phyloP scores from a whole-genome alignment of 2,329 filamentous ascomycete genomes.

The Ambrosiella xylebori region DNA sequence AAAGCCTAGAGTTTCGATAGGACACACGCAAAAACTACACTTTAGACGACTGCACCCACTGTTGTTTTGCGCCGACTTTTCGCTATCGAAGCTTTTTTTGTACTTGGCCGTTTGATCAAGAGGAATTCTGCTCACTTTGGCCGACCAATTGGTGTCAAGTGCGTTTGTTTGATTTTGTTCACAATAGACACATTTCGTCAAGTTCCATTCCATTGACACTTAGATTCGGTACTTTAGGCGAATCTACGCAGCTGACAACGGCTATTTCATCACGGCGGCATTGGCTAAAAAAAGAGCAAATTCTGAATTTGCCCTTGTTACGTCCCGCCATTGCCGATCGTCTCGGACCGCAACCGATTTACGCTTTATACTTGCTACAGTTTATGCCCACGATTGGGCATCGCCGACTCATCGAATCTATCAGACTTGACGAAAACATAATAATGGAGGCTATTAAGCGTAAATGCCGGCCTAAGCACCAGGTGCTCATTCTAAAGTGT shows the following conservation, averaged over 20 bases:
- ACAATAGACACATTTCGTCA: too few species aligned
- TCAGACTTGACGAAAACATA: slow-evolving; percentile 14
- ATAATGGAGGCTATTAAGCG: slow-evolving; percentile 48
- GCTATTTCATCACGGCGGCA: too few species aligned
- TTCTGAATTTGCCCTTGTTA: too few species aligned
- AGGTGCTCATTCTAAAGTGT: slow-evolving; percentile 89
- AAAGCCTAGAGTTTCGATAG: not conserved
- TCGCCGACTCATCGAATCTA: slow-evolving; percentile 10
- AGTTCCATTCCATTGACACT: too few species aligned
- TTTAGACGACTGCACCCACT: not conserved
- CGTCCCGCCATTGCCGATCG: too few species aligned
- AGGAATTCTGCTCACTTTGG: not conserved
- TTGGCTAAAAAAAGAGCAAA: too few species aligned
- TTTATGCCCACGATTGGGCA: not conserved
- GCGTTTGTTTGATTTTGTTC: too few species aligned
- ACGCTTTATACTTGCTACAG: too few species aligned
- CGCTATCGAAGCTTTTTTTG: not conserved
- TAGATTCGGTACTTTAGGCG: too few species aligned
- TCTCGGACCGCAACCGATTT: too few species aligned
- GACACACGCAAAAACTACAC: not conserved
- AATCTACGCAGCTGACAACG: too few species aligned
- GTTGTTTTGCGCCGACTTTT: not conserved
- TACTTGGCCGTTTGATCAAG: not conserved
- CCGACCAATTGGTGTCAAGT: not conserved
- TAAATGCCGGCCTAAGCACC: slow-evolving; percentile 79